A percentile compares a stretch with the other conserved stretches of the same genome.
Evolutionary conservation across 139 green algal genomes (phyloP).

Genomic region (Astrephomene gubernaculifera): DNA sequence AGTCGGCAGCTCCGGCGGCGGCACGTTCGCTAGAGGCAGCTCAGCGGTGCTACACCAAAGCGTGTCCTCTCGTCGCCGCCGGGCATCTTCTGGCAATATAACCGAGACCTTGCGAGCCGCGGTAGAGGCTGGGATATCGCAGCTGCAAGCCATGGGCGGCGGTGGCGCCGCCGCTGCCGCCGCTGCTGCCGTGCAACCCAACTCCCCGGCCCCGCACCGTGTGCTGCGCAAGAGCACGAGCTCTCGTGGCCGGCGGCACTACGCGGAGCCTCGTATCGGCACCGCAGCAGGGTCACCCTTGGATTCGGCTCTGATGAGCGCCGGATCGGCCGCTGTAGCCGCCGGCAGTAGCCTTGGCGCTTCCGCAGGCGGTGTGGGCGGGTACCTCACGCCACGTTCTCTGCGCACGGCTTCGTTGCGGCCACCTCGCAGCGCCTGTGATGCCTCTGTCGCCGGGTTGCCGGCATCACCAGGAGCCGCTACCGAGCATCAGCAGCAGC

Average conservation of each 20-base stretch:
- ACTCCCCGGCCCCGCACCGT: no score
- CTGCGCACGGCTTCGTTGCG: not conserved
- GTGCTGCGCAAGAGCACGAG: conserved; percentile 30
- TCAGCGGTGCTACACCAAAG: no score
- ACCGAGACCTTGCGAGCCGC: conserved; percentile 19
- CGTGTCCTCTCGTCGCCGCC: not conserved
- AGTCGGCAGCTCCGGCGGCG: not conserved
- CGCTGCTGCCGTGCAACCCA: not conserved
- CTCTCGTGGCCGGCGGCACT: conserved; percentile 10
- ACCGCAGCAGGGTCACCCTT: not conserved
- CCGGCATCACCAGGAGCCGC: no score
- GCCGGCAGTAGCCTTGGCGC: no score
- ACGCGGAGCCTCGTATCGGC: not conserved
- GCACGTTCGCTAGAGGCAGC: not conserved
- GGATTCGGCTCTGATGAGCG: not conserved
- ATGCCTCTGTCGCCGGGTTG: no score
- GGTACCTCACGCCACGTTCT: no score
- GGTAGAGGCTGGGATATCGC: not conserved
- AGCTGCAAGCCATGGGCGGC: not conserved
- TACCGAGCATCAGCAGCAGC: not conserved
- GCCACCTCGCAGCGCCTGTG: not conserved
- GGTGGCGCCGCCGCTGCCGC: not conserved
- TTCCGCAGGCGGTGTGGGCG: no score
- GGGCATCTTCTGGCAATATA: conserved; percentile 7
- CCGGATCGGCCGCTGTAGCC: not conserved